phyloP scores from a whole-genome alignment of 2,329 filamentous ascomycete species.

The Neofusicoccum ribis region DNA sequence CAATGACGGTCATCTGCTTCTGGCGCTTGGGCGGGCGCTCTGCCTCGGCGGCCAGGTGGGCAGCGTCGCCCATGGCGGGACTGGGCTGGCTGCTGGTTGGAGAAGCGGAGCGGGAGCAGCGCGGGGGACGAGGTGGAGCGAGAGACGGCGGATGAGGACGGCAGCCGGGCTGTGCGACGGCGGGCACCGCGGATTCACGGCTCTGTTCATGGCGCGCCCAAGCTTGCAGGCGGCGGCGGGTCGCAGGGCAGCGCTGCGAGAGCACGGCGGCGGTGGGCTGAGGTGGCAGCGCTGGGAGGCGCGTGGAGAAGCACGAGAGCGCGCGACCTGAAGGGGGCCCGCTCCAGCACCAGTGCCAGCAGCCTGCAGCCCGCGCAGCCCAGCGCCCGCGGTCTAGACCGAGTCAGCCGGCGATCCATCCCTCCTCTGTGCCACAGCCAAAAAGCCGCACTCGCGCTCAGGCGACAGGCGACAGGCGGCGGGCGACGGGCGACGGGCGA shows the following conservation, averaged over 20 bases:
- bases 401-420: not conserved
- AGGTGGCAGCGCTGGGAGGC: not conserved
- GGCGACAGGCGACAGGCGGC: not conserved
- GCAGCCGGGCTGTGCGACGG: slow-evolving; percentile 4
- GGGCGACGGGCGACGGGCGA: no score
- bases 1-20: slow-evolving; percentile 18
- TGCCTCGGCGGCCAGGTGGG: not conserved
- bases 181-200: slow-evolving; percentile 10
- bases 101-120: not conserved
- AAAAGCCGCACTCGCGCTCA: not conserved
- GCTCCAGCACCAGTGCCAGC: not conserved
- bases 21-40: slow-evolving; percentile 14
- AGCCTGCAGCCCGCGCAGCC: no score
- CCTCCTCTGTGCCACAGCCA: no score
- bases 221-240: not conserved
- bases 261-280: not conserved
- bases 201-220: slow-evolving; percentile 6
- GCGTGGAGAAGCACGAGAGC: not conserved
- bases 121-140: slow-evolving; percentile 2
- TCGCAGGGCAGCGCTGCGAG: not conserved
- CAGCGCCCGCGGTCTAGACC: no score
- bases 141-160: not conserved
- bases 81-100: not conserved
- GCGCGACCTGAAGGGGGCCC: not conserved
- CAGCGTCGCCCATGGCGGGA: slow-evolving; percentile 3